These are phyloP conservation scores for Colletotrichum brevisporum DNA, from an alignment of 2,329 filamentous ascomycete species.

Conservation along the genomic window DNA sequence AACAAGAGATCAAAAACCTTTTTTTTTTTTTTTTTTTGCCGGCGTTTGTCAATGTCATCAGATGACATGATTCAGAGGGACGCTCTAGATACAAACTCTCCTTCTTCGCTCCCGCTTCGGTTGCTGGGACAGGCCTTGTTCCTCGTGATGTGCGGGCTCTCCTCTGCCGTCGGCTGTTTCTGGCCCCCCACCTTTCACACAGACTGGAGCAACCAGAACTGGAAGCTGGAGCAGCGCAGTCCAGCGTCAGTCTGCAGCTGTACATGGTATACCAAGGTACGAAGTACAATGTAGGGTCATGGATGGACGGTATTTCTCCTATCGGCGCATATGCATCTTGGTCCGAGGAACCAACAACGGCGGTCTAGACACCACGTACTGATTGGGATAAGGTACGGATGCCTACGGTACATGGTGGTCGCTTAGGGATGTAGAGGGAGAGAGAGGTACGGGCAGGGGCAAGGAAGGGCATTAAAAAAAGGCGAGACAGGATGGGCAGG, in stretches of 20 bases:
- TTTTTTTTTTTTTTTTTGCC: background rate
- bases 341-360: conserved; percentile 23
- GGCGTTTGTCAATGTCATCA: background rate
- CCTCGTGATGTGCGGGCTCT: conserved; percentile 19
- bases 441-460: no score
- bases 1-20: no score
- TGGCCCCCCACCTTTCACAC: conserved; percentile 29
- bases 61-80: background rate
- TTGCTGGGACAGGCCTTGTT: conserved; percentile 29
- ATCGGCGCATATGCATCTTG: conserved; percentile 6
- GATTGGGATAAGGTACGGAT: background rate
- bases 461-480: no score
- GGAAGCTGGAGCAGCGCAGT: conserved; percentile 12
- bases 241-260: conserved; percentile 22
- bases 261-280: background rate
- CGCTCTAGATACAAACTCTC: background rate
- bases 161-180: conserved; percentile 32
- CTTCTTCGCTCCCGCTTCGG: conserved; percentile 15
- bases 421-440: no score
- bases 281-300: background rate
- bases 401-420: no score
- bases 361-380: conserved; percentile 21
- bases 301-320: conserved; percentile 27
- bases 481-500: no score
- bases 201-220: conserved; percentile 17